Evolutionary conservation across 371 early-diverging fungal species (phyloP).

Genomic region (Syncephalis plumigaleata): DNA sequence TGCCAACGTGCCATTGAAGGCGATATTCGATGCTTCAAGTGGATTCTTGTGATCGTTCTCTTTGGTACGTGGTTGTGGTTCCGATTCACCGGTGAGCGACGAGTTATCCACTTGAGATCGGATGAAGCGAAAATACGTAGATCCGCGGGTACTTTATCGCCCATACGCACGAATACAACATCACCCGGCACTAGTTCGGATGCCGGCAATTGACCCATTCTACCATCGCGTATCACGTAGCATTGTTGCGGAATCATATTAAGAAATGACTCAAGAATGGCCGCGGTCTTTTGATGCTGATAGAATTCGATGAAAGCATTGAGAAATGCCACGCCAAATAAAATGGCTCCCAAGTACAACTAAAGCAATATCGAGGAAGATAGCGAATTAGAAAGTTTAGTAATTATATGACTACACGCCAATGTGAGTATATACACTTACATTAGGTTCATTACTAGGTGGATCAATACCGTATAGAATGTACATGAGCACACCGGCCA

Average conservation of each 20-base stretch:
- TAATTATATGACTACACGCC: too few species aligned
- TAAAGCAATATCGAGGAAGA: too few species aligned
- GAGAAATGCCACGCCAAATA: constrained; percentile 71
- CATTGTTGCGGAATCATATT: constrained; percentile 74
- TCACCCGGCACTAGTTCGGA: constrained; percentile 71
- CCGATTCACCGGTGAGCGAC: constrained; percentile 86
- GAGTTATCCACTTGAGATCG: constrained; percentile 94
- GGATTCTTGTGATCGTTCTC: constrained; percentile 45
- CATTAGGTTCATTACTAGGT: constrained; percentile 41
- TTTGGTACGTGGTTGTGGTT: constrained; percentile 63
- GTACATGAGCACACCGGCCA: constrained; percentile 64
- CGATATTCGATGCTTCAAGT: constrained; percentile 79
- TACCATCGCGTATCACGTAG: constrained; percentile 56
- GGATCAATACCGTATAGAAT: constrained; percentile 58
- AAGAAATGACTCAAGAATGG: constrained; percentile 73
- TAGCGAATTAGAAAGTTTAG: too few species aligned
- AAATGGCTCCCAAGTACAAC: constrained; percentile 70
- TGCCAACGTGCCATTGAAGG: constrained; percentile 72
- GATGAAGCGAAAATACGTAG: constrained; percentile 41
- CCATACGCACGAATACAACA: constrained; percentile 67
- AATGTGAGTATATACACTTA: too few species aligned
- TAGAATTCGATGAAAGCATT: constrained; percentile 87
- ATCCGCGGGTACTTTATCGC: constrained; percentile 93
- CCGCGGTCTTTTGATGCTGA: constrained; percentile 70
- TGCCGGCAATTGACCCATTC: constrained; percentile 37